These are phyloP conservation scores for Xylariaceae sp. DNA, from an alignment of 2,329 filamentous ascomycete genomes.

Conservation along the genomic window DNA sequence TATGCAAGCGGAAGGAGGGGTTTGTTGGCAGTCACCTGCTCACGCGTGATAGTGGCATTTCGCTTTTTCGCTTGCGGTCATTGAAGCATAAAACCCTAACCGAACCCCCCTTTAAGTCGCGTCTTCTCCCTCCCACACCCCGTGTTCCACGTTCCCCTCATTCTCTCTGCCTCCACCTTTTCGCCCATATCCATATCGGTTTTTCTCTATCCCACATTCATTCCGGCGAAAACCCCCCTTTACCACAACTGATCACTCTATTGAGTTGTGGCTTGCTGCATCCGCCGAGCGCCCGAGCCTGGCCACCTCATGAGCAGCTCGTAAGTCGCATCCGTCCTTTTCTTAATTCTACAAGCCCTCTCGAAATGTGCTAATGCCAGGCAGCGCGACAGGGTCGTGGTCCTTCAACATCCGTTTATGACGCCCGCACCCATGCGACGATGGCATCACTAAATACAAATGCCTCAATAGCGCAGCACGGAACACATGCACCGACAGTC, in stretches of 20 bases:
- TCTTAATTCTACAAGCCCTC: neutral
- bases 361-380: neutral
- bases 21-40: conserved; percentile 19
- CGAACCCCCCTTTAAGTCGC: conserved; percentile 19
- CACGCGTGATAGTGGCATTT: conserved; percentile 24
- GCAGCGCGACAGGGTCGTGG: neutral
- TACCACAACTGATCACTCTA: too few relatives aligned
- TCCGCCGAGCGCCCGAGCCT: neutral
- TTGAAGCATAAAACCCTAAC: conserved; percentile 6
- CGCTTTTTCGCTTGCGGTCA: neutral
- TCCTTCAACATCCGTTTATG: neutral
- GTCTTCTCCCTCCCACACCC: conserved; percentile 12
- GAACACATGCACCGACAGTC: conserved; percentile 1
- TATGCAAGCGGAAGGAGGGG: neutral
- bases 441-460: conserved; percentile 7
- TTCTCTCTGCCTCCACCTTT: conserved; percentile 2
- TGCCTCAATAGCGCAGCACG: neutral
- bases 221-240: neutral
- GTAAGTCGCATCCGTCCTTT: neutral
- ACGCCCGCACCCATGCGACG: neutral
- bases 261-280: too few relatives aligned
- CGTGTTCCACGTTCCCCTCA: conserved; percentile 8
- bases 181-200: conserved; percentile 14
- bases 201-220: neutral
- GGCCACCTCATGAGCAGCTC: neutral